Conservation (phyloP, 108 stramenopile species). For the Thalassiosira profunda region DNA sequence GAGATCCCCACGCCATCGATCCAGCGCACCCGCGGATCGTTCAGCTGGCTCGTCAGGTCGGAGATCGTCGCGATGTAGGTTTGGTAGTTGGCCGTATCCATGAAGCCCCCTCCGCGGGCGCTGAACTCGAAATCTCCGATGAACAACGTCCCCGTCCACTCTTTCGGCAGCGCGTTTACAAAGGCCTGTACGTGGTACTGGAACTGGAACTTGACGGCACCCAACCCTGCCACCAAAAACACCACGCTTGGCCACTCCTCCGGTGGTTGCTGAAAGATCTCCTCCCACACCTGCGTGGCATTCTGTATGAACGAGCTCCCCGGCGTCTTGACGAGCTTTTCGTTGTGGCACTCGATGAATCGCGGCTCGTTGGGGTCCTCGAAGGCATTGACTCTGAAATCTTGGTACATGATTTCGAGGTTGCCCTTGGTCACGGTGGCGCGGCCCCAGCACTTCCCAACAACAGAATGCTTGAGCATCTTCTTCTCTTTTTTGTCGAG, state of each 20-base stretch:
- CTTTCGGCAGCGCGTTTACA: slow-evolving; percentile 8
- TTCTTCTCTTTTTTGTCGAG: slow-evolving; percentile 22
- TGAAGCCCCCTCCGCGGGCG: slow-evolving; percentile 7
- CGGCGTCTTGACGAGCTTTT: slow-evolving; percentile 27
- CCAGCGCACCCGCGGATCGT: slow-evolving; percentile 37
- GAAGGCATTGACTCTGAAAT: slow-evolving; percentile 29
- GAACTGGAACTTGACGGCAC: slow-evolving; percentile 15
- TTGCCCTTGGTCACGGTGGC: slow-evolving; percentile 30
- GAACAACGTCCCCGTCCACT: slow-evolving; percentile 36
- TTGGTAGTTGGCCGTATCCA: neutral
- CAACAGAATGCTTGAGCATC: neutral
- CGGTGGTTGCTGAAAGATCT: slow-evolving; percentile 31
- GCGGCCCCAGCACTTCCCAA: slow-evolving; percentile 48
- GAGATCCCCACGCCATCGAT: slow-evolving; percentile 39
- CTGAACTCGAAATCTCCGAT: slow-evolving; percentile 22
- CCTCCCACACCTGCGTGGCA: slow-evolving; percentile 41
- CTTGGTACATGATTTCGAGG: slow-evolving; percentile 36
- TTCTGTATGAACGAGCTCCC: slow-evolving; percentile 28
- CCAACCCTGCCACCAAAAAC: slow-evolving; percentile 23
- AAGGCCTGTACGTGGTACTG: slow-evolving; percentile 22
- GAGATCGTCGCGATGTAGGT: slow-evolving; percentile 3
- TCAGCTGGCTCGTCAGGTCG: neutral
- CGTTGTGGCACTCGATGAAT: slow-evolving; percentile 39
- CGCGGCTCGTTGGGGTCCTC: slow-evolving; percentile 5
- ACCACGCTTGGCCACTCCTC: slow-evolving; percentile 41